Evolutionary conservation across 2,329 filamentous ascomycete genomes (phyloP).

Genomic region (Arthroderma sp.): DNA sequence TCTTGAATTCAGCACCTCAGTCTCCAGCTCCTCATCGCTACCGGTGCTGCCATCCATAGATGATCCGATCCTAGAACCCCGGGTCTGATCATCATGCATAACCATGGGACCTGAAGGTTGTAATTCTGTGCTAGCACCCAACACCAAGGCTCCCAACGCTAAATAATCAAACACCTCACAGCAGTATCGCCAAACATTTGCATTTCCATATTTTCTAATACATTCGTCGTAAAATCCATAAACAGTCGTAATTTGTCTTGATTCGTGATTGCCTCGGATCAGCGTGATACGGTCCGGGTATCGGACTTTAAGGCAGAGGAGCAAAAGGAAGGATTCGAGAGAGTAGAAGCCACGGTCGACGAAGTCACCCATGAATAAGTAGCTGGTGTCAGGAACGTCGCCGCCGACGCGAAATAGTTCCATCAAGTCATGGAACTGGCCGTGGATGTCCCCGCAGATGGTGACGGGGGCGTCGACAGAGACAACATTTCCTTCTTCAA

Average conservation of each 20-base stretch:
- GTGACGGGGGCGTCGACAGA: constrained; percentile 92
- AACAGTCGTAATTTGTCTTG: constrained; percentile 90
- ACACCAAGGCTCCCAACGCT: constrained; percentile 93
- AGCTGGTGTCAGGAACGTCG: constrained; percentile 95
- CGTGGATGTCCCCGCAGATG: constrained; percentile 97
- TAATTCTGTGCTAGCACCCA: constrained; percentile 62
- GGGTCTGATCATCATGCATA: constrained; percentile 31
- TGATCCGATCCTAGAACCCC: constrained; percentile 29
- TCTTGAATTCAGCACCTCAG: constrained; percentile 79
- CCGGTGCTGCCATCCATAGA: constrained; percentile 1
- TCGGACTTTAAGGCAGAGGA: constrained; percentile 91
- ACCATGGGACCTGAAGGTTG: constrained; percentile 44
- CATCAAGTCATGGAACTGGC: constrained; percentile 96
- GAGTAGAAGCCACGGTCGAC: constrained; percentile 97
- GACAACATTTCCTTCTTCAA: constrained; percentile 99
- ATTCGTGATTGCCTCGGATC: constrained; percentile 96
- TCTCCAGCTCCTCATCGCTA: constrained; percentile 65
- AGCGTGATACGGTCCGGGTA: constrained; percentile 92
- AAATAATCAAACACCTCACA: constrained; percentile 99
- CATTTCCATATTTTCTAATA: constrained; percentile 93
- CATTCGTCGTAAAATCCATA: constrained; percentile 99
- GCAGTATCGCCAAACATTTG: constrained; percentile 98
- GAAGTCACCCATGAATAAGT: constrained; percentile 94
- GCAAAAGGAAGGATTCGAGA: constrained; percentile 94
- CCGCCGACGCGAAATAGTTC: constrained; percentile 98